These are phyloP conservation scores for Phytophthora cryptogea DNA, from an alignment of 352 stramenopile genomes.

Conservation along the genomic window DNA sequence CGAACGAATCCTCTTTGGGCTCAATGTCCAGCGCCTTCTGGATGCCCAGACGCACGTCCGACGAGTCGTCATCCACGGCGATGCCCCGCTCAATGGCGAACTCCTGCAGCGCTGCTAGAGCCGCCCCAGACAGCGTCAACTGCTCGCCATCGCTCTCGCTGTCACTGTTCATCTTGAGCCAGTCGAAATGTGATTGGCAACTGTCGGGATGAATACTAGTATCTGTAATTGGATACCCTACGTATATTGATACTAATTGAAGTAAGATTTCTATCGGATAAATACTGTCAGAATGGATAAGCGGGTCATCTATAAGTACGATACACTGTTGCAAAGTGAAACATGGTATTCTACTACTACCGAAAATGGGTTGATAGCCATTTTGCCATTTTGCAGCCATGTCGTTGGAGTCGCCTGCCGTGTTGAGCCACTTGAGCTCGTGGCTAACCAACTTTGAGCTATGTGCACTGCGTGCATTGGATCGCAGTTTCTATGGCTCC, in stretches of 20 bases:
- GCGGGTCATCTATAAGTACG: no score
- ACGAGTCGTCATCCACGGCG: slow-evolving; percentile 39
- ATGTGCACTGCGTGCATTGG: slow-evolving; percentile 37
- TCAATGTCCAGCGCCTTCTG: slow-evolving; percentile 65
- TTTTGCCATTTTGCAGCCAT: slow-evolving; percentile 6
- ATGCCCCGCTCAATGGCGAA: slow-evolving; percentile 61
- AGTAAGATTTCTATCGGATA: no score
- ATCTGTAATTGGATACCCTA: no score
- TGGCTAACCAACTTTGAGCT: slow-evolving; percentile 56
- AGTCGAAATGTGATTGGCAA: slow-evolving; percentile 15
- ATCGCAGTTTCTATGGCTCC: slow-evolving; percentile 23
- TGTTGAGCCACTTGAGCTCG: slow-evolving; percentile 48
- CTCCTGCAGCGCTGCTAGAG: slow-evolving; percentile 53
- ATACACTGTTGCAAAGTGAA: background rate
- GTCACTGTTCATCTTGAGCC: slow-evolving; percentile 34
- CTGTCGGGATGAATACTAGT: background rate
- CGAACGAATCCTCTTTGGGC: slow-evolving; percentile 65
- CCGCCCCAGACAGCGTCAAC: slow-evolving; percentile 48
- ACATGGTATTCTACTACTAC: no score
- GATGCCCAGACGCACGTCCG: slow-evolving; percentile 53
- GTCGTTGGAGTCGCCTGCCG: slow-evolving; percentile 30
- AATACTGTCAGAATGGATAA: no score
- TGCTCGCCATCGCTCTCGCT: slow-evolving; percentile 48
- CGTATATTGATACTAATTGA: no score
- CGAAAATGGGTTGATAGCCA: background rate